These are phyloP conservation scores for Dactylellina cionopaga DNA, from an alignment of 2,329 filamentous ascomycete species.

Conservation along the genomic window DNA sequence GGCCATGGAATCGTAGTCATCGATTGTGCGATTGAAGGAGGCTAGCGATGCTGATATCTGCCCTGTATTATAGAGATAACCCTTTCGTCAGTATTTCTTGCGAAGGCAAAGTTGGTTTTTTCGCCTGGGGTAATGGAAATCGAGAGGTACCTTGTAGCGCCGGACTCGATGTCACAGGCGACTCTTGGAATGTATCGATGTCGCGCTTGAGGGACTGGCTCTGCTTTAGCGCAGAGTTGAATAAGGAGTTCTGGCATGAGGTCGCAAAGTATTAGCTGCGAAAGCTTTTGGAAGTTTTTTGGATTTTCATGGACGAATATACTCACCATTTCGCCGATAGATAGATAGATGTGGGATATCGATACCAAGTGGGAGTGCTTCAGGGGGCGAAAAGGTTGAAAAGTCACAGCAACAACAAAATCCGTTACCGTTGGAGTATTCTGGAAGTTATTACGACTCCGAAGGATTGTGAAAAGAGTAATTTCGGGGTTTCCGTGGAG, in stretches of 20 bases:
- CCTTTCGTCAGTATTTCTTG: neutral
- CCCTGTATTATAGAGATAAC: constrained; percentile 61
- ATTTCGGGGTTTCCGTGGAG: neutral
- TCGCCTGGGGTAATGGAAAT: too few relatives aligned
- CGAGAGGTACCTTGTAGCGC: constrained; percentile 66
- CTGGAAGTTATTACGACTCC: neutral
- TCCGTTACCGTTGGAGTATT: too few relatives aligned
- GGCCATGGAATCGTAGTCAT: constrained; percentile 87
- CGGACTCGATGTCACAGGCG: constrained; percentile 68
- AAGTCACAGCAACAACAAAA: too few relatives aligned
- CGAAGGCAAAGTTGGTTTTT: neutral
- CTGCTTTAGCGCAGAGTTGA: constrained; percentile 87
- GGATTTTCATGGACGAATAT: too few relatives aligned
- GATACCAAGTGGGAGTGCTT: constrained; percentile 30
- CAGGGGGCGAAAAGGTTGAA: constrained; percentile 15
- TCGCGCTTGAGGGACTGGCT: constrained; percentile 81
- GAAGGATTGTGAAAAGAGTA: neutral
- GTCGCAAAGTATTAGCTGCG: neutral
- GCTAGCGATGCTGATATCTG: constrained; percentile 82
- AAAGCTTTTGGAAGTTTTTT: neutral
- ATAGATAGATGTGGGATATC: too few relatives aligned
- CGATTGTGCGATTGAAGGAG: constrained; percentile 86
- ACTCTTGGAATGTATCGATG: constrained; percentile 74
- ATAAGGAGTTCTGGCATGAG: constrained; percentile 79
- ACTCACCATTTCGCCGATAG: too few relatives aligned